Conservation (phyloP, 148 eudicot species). For the Cornus florida region DNA sequence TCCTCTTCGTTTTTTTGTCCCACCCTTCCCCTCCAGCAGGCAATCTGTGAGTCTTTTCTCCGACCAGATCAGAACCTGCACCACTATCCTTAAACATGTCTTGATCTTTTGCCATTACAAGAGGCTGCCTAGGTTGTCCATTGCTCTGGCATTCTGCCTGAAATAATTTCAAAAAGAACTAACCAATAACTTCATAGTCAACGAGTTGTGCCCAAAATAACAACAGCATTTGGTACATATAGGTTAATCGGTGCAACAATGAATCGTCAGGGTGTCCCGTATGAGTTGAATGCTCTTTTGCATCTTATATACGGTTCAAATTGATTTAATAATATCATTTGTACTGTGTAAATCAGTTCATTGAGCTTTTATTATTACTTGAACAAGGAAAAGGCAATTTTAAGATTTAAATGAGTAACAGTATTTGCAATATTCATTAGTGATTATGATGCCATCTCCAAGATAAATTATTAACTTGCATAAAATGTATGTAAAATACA, state of each 20-base stretch:
- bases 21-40: constrained; percentile 92
- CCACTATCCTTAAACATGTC: constrained; percentile 57
- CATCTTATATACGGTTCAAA: background rate
- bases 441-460: background rate
- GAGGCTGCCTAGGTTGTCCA: constrained; percentile 65
- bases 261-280: background rate
- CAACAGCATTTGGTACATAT: background rate
- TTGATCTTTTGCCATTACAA: constrained; percentile 61
- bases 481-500: background rate
- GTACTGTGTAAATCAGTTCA: background rate
- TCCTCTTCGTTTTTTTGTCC: constrained; percentile 92
- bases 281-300: background rate
- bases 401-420: background rate
- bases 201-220: background rate
- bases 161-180: constrained; percentile 10
- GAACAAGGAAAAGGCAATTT: constrained; percentile 1
- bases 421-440: background rate
- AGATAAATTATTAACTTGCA: constrained; percentile 8
- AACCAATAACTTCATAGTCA: background rate
- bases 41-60: constrained; percentile 70
- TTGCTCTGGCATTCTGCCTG: constrained; percentile 67
- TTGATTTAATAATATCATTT: background rate
- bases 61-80: constrained; percentile 57
- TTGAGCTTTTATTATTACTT: background rate
- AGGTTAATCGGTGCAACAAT: background rate